Conservation (phyloP, 345 rosid species). For the Limnanthes douglasii region DNA sequence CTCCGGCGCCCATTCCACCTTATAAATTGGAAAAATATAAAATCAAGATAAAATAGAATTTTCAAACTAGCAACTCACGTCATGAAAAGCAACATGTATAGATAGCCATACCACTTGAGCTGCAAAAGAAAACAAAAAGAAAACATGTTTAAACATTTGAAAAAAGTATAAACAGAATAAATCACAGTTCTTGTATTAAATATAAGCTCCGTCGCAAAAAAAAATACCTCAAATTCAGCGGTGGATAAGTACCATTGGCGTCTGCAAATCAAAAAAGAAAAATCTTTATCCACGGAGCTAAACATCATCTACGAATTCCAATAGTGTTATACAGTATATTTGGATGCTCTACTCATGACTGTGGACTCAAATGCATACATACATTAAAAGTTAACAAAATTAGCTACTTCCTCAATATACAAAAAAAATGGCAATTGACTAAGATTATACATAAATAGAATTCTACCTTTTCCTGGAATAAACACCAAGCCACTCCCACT, state of each 20-base stretch:
- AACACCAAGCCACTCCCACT: slow-evolving; percentile 53
- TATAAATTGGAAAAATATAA: slow-evolving; percentile 9
- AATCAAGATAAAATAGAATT: slow-evolving; percentile 9
- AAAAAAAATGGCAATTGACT: neutral
- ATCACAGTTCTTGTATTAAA: neutral
- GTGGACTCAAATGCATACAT: neutral
- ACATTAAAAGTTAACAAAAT: neutral
- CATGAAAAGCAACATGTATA: slow-evolving; percentile 9
- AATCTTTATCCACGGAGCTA: too few relatives aligned
- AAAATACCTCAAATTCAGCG: slow-evolving; percentile 37
- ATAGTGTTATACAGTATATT: too few relatives aligned
- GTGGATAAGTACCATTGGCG: slow-evolving; percentile 27
- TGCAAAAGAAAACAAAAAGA: slow-evolving; percentile 24
- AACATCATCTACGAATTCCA: too few relatives aligned
- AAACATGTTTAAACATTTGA: neutral
- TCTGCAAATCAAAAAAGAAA: slow-evolving; percentile 34
- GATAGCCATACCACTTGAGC: slow-evolving; percentile 42
- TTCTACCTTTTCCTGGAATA: slow-evolving; percentile 54
- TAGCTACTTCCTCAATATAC: neutral
- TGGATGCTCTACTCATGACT: too few relatives aligned
- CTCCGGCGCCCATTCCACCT: slow-evolving; percentile 53
- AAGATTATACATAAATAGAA: neutral
- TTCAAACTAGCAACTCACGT: slow-evolving; percentile 7
- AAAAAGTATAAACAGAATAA: neutral
- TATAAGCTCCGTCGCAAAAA: neutral